Base-by-base conservation (phyloP, 345 rosid genomes). In the Linum lewisii region DNA sequence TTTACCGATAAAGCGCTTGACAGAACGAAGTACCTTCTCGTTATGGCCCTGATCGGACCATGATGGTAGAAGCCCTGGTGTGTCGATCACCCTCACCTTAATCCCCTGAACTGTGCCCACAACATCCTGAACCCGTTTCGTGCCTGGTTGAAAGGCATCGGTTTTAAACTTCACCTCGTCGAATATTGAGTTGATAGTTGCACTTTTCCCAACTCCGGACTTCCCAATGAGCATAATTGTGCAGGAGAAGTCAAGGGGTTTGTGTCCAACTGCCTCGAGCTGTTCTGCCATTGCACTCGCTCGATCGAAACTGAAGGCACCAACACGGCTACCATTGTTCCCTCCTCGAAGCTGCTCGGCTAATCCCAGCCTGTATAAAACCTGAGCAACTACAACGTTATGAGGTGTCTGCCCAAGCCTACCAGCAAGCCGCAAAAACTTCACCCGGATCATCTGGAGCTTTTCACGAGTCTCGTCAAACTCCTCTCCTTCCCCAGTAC, bases 381-480 rank as follows among this genome's bases (percentile, higher is more conserved):
- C 99, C 83, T 94, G 99, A 21, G 99, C 97, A 68, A 94, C 99
- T 14, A 94, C 97, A 55, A 94, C 99, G 73, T 94, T 94, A 70
- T 94, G 99, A 7, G 99, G 99, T 29, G 96, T 90, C 75, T 90
- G 99, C 66, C 99, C 97, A 54, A 94, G 90, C 79, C 99, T 84
- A 73, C 78, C 86, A 0, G 99, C 95, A 69, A 94, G 95, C 73
- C 99, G 81, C 80, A 94, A 73, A 79, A 94, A 94, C 70, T 94
- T 94, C 26, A 94, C 97, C 72, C 99, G 81, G 64, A 90, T 87
- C 90, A 90, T 85, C 79, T 94, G 99, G 32, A 94, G 96, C 73
- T 85, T 81, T 72, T 94, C 96, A 36, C 99, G 96, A 59, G 97
- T 94, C 76, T 94, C 97, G 54, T 90, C 96, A 58, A 64, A 78